phyloP scores from a whole-genome alignment of 2,329 filamentous ascomycete genomes.

The Venturia carpophila region DNA sequence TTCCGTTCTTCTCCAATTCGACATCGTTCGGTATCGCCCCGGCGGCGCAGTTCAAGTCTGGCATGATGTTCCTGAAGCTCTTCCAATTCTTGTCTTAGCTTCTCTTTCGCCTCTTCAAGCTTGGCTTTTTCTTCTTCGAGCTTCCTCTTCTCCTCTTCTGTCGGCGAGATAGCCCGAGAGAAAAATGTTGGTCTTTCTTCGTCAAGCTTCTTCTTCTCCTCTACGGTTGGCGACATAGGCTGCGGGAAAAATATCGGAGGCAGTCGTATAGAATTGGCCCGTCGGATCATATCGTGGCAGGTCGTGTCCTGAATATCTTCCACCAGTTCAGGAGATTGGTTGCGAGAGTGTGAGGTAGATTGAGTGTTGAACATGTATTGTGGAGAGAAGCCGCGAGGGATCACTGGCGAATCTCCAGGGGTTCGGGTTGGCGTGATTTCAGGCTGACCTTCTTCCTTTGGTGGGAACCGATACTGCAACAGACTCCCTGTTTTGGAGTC shows the following conservation, averaged over 20 bases:
- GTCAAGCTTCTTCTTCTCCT: neutral
- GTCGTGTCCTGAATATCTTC: neutral
- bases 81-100: neutral
- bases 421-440: neutral
- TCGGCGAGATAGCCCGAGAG: neutral
- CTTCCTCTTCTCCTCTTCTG: neutral
- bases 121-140: constrained; percentile 6
- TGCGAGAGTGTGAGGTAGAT: neutral
- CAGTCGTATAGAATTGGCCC: neutral
- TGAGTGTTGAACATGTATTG: neutral
- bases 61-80: neutral
- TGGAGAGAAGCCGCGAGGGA: neutral
- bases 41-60: neutral
- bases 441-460: neutral
- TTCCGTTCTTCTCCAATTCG: constrained; percentile 6
- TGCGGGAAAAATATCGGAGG: neutral
- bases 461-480: neutral
- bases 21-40: neutral
- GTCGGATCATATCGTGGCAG: neutral
- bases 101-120: constrained; percentile 3
- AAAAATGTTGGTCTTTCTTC: neutral
- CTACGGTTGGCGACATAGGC: neutral
- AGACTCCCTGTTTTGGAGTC: neutral
- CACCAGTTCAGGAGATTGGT: neutral
- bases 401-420: neutral